Base-by-base conservation (phyloP, 371 early-diverging fungal genomes). In the Lichtheimia corymbifera region DNA sequence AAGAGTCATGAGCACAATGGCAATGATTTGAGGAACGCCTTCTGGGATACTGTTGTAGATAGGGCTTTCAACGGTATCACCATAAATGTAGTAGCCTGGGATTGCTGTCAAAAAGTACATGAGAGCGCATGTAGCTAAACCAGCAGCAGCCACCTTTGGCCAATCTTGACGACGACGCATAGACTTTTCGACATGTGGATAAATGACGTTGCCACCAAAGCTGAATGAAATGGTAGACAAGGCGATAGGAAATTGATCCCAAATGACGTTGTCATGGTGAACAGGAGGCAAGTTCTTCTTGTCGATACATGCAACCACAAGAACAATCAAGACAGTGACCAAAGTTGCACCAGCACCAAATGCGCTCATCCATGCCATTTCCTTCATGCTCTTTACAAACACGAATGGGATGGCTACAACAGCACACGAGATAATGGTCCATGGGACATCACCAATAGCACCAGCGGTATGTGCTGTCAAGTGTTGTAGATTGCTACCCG, bases 81-180 rank as follows among this genome's bases (percentile, higher is more conserved):
- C 96, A 68, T 92, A 96, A 25, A 91, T 83, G 27, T 84, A 83
- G 55, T 96, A 96, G 20, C 93, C 93, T 18, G 90, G 78, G 30
- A 79, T 76, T 35, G 92, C 91, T 54, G 89, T 88, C 50, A 89
- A 50, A 49, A 91, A 56, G 66, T 96, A 95, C 68, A 95, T 79
- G 30, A 76, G 62, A 9, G 89, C 86, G 62, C 91, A 88, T n/a
- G 90, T 86, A 24, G 77, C 59, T 53, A 89, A 84, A 28, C 93
- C 91, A 41, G 72, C 72, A 14, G 80, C 67, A 28, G 92, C 70
- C 7, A 92, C 88, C 66, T 74, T 82, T 68, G 84, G 78, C 87
- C 93, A 96, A 13, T 83, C 64, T 60, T 80, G 72, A 56, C 92
- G 94, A 18, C 83, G 64, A 59, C 79, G 78, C 93, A 96, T 93